Base-by-base conservation (phyloP, 2,329 filamentous ascomycete genomes). In the Chaetomiaceae sp. region DNA sequence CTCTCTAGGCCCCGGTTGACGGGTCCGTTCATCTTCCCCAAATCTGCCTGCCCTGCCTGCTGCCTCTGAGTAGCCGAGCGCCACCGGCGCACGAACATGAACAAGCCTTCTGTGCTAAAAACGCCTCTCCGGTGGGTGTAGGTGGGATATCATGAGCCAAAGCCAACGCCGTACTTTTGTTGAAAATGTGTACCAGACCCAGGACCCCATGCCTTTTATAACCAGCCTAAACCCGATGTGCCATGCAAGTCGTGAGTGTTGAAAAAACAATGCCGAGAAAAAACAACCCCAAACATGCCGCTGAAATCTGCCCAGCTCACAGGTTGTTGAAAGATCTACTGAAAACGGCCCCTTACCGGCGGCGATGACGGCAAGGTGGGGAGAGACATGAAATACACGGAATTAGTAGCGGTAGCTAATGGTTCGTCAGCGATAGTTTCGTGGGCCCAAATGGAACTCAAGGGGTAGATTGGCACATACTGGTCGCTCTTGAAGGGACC, bases 401-500 rank as follows among this genome's bases (percentile, higher is more conserved):
- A 60, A 68, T 78, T 84, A 85, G 74, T 85, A 85, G 67, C 82
- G 78, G 75, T 82, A 82, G 68, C 72, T 75, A 61, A n/a, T 50
- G 42, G 47, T 29, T 22, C 11, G 56, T 69, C 60, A 67, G 68
- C 40, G 54, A 17, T 11, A 32, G 15, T 38, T 26, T 6, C 10
- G 11, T 2, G 10, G 22, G 15, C 35, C 2, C 27, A 44, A 15
- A 29, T 9, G 22, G 22, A 9, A 24, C 9, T 7, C 27, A 11
- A 29, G 43, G 8, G n/a, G 36, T 38, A n/a, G 10, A 37, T 22
- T 19, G 38, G 35, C 55, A 71, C 75, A 68, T 87, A 90, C 80
- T 90, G 87, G 60, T 97, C 91, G 72, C 76, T 78, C 88, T 98
- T 98, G 86, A 80, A 98, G 62, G 93, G 93, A 68, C 93, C 93